A percentile compares a stretch with the other conserved stretches of the same genome.
Evolutionary conservation across 331 rosid species (phyloP).

Genomic region (Saraca asoca): DNA sequence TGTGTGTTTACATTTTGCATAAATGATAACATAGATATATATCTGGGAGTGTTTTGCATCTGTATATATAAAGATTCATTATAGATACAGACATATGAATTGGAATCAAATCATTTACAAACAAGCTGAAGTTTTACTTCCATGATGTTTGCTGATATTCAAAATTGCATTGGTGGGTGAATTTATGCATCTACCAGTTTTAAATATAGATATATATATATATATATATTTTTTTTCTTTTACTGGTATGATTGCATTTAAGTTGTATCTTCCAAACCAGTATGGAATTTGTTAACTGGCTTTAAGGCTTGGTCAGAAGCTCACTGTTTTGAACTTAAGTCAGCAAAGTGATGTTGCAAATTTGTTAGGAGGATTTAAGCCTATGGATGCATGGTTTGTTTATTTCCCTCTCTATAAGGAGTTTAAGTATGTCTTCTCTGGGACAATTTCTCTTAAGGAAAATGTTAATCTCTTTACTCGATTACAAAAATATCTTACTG

Average conservation of each 20-base stretch:
- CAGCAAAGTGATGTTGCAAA: slow-evolving; percentile 95
- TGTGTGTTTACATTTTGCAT: too few species aligned
- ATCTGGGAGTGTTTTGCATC: too few species aligned
- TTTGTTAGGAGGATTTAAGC: slow-evolving; percentile 88
- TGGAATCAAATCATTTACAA: too few species aligned
- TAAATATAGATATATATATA: too few species aligned
- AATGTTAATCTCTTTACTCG: slow-evolving; percentile 37
- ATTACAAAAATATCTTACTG: slow-evolving; percentile 39
- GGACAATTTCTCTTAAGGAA: slow-evolving; percentile 54
- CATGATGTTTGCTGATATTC: slow-evolving; percentile 58
- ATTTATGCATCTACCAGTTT: slow-evolving; percentile 8
- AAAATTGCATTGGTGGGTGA: slow-evolving; percentile 64
- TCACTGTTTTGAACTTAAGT: slow-evolving; percentile 91
- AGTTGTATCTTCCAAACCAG: too few species aligned
- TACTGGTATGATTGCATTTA: too few species aligned
- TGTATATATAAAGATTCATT: too few species aligned
- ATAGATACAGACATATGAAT: too few species aligned
- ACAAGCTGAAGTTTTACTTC: slow-evolving; percentile 45
- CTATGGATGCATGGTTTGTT: slow-evolving; percentile 59
- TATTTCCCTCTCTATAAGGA: slow-evolving; percentile 60
- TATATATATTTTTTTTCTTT: too few species aligned
- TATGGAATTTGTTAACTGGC: too few species aligned
- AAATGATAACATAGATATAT: too few species aligned
- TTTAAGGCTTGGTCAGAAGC: slow-evolving; percentile 74
- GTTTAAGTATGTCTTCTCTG: slow-evolving; percentile 58